These are phyloP conservation scores for Emmonsia crescens DNA, from an alignment of 2,329 filamentous ascomycete genomes.

Conservation along the genomic window DNA sequence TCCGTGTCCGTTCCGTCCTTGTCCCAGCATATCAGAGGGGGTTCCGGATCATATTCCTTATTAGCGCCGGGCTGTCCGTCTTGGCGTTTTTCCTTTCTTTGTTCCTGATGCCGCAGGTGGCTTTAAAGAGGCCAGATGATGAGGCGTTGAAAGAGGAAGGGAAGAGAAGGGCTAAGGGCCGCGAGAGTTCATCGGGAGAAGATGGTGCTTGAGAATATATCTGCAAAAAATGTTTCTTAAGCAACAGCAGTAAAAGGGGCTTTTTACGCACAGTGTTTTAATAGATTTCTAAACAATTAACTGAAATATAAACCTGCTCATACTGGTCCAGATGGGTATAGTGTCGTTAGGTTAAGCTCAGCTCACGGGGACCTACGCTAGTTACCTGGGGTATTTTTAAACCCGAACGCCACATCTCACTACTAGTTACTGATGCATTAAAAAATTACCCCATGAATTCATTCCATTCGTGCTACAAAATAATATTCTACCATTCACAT, in stretches of 20 bases:
- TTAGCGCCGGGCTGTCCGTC: constrained; percentile 27
- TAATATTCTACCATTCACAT: background rate
- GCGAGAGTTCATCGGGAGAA: background rate
- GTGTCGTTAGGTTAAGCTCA: background rate
- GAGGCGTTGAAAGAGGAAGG: constrained; percentile 8
- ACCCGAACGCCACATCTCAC: background rate
- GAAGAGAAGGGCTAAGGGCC: background rate
- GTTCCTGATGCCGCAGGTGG: constrained; percentile 29
- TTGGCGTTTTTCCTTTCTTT: constrained; percentile 25
- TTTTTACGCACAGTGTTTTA: too few species aligned
- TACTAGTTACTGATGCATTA: too few species aligned
- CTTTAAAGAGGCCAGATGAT: constrained; percentile 13
- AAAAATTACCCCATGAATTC: too few species aligned
- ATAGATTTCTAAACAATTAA: too few species aligned
- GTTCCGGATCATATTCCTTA: constrained; percentile 32
- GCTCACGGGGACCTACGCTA: too few species aligned
- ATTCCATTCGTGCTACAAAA: background rate
- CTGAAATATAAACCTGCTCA: too few species aligned
- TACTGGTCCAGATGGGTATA: background rate
- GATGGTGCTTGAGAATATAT: background rate
- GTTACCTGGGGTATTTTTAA: too few species aligned
- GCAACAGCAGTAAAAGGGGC: too few species aligned
- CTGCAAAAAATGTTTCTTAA: background rate
- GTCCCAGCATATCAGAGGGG: constrained; percentile 29
- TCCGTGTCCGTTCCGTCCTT: constrained; percentile 18